Evolutionary conservation across 78 protist genomes (phyloP).

Genomic region (Planoprotostelium fungivorum): DNA sequence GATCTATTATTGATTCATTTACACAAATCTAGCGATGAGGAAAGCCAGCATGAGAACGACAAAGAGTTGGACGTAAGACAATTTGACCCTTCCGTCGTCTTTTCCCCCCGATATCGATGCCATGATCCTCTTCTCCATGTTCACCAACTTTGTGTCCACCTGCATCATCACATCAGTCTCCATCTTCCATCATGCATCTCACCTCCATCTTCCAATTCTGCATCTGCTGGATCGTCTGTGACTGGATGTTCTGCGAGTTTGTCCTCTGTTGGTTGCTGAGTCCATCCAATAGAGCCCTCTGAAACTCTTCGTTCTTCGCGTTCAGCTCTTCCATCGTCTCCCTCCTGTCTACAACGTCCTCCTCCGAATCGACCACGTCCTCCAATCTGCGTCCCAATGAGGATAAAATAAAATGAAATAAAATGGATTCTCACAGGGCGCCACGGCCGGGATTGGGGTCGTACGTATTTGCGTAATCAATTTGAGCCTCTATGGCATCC

Average conservation of each 20-base stretch:
- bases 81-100: neutral
- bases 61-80: neutral
- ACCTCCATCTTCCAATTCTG: neutral
- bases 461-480: neutral
- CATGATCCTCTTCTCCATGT: neutral
- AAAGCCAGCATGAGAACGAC: neutral
- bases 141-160: neutral
- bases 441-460: neutral
- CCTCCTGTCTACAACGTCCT: neutral
- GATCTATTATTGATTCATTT: no score
- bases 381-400: neutral
- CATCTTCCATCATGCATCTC: neutral
- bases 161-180: neutral
- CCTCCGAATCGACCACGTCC: neutral
- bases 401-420: neutral
- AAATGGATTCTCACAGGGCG: neutral
- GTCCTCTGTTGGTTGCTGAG: neutral
- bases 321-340: neutral
- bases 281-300: neutral
- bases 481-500: neutral
- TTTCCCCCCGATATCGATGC: neutral
- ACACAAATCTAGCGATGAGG: neutral
- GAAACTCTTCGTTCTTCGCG: neutral
- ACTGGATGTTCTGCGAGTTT: neutral
- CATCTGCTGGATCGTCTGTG: constrained; percentile 1